A percentile compares a stretch with the other conserved stretches of the same genome.
These are phyloP conservation scores for Ceratobasidium papillatum DNA, from an alignment of 1,284 basidiomycete species.

Conservation along the genomic window DNA sequence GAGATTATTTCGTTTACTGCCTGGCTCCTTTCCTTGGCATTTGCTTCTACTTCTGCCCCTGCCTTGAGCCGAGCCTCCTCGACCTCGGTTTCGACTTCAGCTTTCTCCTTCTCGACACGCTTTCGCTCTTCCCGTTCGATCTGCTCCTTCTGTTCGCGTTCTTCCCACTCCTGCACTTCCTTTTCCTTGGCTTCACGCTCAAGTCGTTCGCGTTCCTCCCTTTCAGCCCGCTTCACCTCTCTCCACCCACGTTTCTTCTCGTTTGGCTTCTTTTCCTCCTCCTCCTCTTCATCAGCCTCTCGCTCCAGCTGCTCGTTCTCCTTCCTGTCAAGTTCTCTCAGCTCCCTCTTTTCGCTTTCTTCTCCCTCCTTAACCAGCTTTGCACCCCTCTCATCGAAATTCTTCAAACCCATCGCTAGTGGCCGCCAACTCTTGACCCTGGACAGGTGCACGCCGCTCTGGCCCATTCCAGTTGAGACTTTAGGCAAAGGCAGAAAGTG, in stretches of 20 bases:
- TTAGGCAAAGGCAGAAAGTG: background rate
- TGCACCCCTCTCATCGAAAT: conserved; percentile 56
- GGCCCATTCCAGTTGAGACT: conserved; percentile 52
- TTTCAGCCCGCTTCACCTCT: conserved; percentile 38
- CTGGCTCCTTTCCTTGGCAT: too few relatives aligned
- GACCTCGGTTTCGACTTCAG: conserved; percentile 59
- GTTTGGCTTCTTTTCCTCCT: conserved; percentile 46
- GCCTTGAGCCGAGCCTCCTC: conserved; percentile 55
- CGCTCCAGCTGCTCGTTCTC: conserved; percentile 49
- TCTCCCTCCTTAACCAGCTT: conserved; percentile 49
- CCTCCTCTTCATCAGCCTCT: conserved; percentile 47
- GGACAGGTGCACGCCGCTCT: conserved; percentile 46
- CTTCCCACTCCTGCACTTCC: conserved; percentile 47
- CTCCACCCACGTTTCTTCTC: background rate
- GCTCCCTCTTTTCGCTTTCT: conserved; percentile 48
- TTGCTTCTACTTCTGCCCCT: conserved; percentile 60
- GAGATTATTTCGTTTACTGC: too few relatives aligned
- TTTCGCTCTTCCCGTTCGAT: conserved; percentile 59
- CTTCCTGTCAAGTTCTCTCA: conserved; percentile 49
- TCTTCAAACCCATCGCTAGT: conserved; percentile 58
- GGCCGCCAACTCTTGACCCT: conserved; percentile 47
- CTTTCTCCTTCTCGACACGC: conserved; percentile 61
- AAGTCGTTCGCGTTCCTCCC: conserved; percentile 46
- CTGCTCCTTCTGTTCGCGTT: conserved; percentile 44
- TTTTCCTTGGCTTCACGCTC: conserved; percentile 47